Conservation (phyloP, 495 filamentous ascomycete genomes). For the Penicillium bialowiezense region DNA sequence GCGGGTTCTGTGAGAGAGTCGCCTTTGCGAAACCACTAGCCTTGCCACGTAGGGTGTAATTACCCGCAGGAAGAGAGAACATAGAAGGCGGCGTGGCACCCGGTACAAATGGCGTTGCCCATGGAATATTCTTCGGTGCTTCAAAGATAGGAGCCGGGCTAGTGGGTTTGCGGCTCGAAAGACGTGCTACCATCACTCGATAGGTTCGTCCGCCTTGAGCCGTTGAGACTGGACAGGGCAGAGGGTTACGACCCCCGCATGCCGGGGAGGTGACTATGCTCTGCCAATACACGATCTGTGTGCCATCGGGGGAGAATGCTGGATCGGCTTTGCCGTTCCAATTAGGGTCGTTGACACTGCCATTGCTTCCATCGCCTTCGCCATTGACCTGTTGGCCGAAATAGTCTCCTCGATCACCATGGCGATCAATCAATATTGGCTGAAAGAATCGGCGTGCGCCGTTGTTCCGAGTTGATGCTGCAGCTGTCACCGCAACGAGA, state of each 20-base stretch:
- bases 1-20: background rate
- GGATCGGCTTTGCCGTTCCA: conserved; percentile 28
- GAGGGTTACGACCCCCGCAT: conserved; percentile 16
- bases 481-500: conserved; percentile 7
- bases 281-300: conserved; percentile 19
- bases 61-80: conserved; percentile 1
- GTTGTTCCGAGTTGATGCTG: conserved; percentile 22
- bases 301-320: conserved; percentile 21
- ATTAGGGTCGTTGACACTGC: conserved; percentile 20
- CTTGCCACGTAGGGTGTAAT: conserved; percentile 12
- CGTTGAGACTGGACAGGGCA: conserved; percentile 16
- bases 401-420: conserved; percentile 19
- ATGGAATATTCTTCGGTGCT: conserved; percentile 12
- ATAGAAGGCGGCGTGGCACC: background rate
- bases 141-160: background rate
- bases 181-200: conserved; percentile 18
- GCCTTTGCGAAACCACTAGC: conserved; percentile 7
- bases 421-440: conserved; percentile 17
- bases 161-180: conserved; percentile 5
- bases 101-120: conserved; percentile 10
- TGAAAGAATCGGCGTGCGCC: conserved; percentile 21
- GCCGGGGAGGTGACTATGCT: conserved; percentile 12
- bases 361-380: conserved; percentile 12
- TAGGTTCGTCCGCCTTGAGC: conserved; percentile 13
- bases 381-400: conserved; percentile 24